Evolutionary conservation across 2,329 filamentous ascomycete genomes (phyloP).

Genomic region (Aspergillus spinulosporus): DNA sequence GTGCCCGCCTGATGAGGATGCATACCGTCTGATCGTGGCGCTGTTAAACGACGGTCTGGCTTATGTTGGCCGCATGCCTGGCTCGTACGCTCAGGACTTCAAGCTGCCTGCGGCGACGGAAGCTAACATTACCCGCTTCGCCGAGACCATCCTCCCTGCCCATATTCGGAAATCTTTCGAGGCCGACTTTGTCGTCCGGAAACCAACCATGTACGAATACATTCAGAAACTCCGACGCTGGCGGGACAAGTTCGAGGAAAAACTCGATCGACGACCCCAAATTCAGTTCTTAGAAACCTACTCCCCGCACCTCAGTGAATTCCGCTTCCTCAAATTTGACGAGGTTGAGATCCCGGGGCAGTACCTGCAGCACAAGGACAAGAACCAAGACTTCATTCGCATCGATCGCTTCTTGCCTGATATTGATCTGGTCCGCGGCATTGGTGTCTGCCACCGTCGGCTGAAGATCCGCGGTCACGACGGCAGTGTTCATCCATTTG

Average conservation of each 20-base stretch:
- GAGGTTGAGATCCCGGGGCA: constrained; percentile 97
- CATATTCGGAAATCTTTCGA: constrained; percentile 98
- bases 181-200: constrained; percentile 91
- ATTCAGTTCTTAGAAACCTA: constrained; percentile 77
- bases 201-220: constrained; percentile 97
- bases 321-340: constrained; percentile 96
- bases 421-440: constrained; percentile 86
- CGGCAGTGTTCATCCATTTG: constrained; percentile 94
- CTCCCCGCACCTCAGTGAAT: constrained; percentile 90
- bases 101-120: constrained; percentile 89
- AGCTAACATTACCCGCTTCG: constrained; percentile 93
- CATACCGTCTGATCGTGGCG: constrained; percentile 95
- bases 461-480: constrained; percentile 97
- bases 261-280: constrained; percentile 79
- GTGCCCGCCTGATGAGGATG: constrained; percentile 96
- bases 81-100: constrained; percentile 83
- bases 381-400: constrained; percentile 97
- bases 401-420: constrained; percentile 96
- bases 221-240: constrained; percentile 94
- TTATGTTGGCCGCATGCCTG: constrained; percentile 84
- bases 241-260: constrained; percentile 98
- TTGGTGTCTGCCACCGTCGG: constrained; percentile 86
- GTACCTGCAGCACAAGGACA: constrained; percentile 95
- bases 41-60: constrained; percentile 92
- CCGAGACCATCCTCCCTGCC: constrained; percentile 88